Percentiles rank a stretch among this genome's conserved stretches.
These are phyloP conservation scores for Alnus rubra DNA, from an alignment of 306 rosid genomes.

Conservation along the genomic window DNA sequence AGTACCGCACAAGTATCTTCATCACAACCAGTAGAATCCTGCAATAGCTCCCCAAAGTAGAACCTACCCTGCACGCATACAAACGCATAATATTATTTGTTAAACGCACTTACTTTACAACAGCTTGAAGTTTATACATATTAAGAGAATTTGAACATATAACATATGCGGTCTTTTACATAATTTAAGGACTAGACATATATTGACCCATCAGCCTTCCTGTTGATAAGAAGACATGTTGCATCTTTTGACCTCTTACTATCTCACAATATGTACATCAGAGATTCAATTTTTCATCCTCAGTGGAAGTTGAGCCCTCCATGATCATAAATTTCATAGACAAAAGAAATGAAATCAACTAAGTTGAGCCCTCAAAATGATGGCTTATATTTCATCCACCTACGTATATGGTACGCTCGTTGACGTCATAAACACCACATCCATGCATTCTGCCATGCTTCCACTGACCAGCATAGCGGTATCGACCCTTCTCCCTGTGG, in stretches of 20 bases:
- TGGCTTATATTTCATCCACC: constrained; percentile 35
- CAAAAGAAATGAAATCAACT: constrained; percentile 7
- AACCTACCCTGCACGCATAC: constrained; percentile 82
- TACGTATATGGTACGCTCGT: constrained; percentile 72
- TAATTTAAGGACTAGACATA: constrained; percentile 16
- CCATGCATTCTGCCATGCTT: constrained; percentile 98
- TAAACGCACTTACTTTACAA: background rate
- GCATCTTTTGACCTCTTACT: constrained; percentile 5
- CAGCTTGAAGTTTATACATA: background rate
- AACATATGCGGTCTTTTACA: background rate
- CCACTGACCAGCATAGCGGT: constrained; percentile 97
- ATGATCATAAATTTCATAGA: constrained; percentile 6
- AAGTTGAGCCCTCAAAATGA: constrained; percentile 23
- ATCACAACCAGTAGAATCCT: constrained; percentile 68
- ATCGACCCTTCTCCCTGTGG: constrained; percentile 91
- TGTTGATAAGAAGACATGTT: constrained; percentile 9
- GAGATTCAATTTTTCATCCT: constrained; percentile 20
- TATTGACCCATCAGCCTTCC: constrained; percentile 7
- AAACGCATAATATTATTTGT: constrained; percentile 4
- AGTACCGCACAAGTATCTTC: constrained; percentile 72
- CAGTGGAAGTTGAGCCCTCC: constrained; percentile 12
- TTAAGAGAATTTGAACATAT: background rate
- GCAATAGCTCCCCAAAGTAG: constrained; percentile 85
- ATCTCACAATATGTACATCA: background rate
- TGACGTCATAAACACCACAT: constrained; percentile 83